Percentiles rank a stretch among this genome's conserved stretches.
phyloP scores from a whole-genome alignment of 2,329 filamentous ascomycete species.

The Amphichorda felina region DNA sequence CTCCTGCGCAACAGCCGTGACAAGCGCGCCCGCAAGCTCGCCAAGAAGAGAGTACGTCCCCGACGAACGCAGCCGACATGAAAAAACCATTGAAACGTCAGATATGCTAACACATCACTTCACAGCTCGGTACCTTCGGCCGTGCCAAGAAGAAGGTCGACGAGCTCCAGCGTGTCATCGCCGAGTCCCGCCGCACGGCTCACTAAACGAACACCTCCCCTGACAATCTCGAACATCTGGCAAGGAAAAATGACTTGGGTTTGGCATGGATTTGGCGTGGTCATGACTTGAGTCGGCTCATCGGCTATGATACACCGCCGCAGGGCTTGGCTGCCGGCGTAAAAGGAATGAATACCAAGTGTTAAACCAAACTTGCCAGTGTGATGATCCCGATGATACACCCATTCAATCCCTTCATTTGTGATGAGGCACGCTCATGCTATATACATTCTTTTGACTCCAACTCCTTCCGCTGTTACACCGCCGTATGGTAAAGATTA shows the following conservation, averaged over 20 bases:
- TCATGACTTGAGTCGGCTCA: slow-evolving; percentile 15
- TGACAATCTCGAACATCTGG: not conserved
- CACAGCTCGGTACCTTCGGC: slow-evolving; percentile 90
- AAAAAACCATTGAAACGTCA: not conserved
- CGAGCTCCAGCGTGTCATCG: slow-evolving; percentile 95
- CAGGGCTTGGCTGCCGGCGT: slow-evolving; percentile 17
- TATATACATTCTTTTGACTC: too few species aligned
- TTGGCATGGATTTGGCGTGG: slow-evolving; percentile 21
- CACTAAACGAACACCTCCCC: slow-evolving; percentile 32
- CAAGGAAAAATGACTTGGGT: not conserved
- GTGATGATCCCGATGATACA: too few species aligned
- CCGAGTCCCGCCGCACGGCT: slow-evolving; percentile 67
- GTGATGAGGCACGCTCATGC: too few species aligned
- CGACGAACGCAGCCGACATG: not conserved
- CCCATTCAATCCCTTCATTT: too few species aligned
- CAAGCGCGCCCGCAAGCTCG: slow-evolving; percentile 97
- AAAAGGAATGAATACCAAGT: slow-evolving; percentile 19
- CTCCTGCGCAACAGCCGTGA: slow-evolving; percentile 98
- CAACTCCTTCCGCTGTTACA: too few species aligned
- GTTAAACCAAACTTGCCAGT: slow-evolving; percentile 10
- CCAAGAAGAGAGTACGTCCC: slow-evolving; percentile 87
- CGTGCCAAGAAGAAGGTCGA: slow-evolving; percentile 99
- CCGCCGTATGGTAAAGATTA: too few species aligned
- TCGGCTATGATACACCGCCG: slow-evolving; percentile 16
- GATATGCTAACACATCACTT: slow-evolving; percentile 12